A percentile compares a stretch with the other conserved stretches of the same genome.
phyloP scores from a whole-genome alignment of 768 basidiomycete species.

The Panaeolus cyanescens region DNA sequence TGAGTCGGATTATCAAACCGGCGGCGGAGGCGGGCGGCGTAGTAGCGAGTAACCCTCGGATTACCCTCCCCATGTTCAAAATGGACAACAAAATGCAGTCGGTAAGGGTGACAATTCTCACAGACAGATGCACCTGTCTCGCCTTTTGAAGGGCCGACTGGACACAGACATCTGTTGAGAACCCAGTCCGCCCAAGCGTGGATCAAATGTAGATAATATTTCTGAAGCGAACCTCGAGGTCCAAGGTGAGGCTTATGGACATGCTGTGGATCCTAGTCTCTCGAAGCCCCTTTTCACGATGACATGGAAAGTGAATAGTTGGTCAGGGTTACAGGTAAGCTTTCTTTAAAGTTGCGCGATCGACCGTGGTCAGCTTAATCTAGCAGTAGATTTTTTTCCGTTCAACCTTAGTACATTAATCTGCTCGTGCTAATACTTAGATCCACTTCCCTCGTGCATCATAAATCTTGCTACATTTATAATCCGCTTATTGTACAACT shows the following conservation, averaged over 20 bases:
- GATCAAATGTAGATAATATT: neutral
- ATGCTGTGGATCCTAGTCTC: neutral
- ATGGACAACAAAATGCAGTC: neutral
- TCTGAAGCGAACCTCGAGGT: neutral
- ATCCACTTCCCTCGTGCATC: too few relatives aligned
- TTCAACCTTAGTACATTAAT: too few relatives aligned
- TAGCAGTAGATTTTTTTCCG: too few relatives aligned
- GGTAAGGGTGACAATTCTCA: neutral
- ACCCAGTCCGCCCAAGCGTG: neutral
- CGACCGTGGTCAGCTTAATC: neutral
- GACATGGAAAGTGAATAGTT: neutral
- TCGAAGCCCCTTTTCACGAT: neutral
- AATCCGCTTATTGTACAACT: too few relatives aligned
- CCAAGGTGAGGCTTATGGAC: neutral
- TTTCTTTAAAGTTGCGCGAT: conserved; percentile 1
- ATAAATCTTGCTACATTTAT: too few relatives aligned
- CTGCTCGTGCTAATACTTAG: too few relatives aligned
- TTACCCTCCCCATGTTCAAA: too few relatives aligned
- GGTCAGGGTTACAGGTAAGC: neutral
- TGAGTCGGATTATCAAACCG: neutral
- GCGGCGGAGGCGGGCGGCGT: neutral
- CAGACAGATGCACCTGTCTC: neutral
- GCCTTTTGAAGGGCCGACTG: neutral
- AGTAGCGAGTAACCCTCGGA: neutral
- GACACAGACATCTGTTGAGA: neutral